Evolutionary conservation across 805 yeast species (phyloP), one percentile per base, ranked within the genome.

Genomic region (Ogataea wickerhamii): DNA sequence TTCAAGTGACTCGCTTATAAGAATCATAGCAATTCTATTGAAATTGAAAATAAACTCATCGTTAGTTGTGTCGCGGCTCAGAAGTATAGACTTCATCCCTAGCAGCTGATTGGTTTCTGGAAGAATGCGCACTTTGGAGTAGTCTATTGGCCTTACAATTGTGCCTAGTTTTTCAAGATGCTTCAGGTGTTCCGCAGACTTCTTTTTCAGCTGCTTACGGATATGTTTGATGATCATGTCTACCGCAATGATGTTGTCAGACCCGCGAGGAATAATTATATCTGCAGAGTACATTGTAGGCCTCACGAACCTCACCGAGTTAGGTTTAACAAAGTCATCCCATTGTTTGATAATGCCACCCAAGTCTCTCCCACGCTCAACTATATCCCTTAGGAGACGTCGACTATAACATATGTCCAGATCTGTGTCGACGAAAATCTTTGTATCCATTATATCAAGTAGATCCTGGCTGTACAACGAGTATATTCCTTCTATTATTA

Each of bases 381-480:
- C 70, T 37, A 87, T 88, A 58, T 93, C 98, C 53, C 98, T 71
- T 4, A 86, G 78, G 30, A 93, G 66, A 51, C 98, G 70, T 52
- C 98, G 71, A 4, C 96, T 89, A 50, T 93, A 70, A 61, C 98
- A 93, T 12, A 91, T 76, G 56, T 93, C 98, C 49, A 88, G 68
- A 53, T 89, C 98, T 2, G 97, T 93, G 50, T 91, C 97, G 3
- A 93, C 97, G 58, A 79, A 93, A 14, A 91, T 76, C 60, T 85
- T 91, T 42, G 87, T 69, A 53, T 91, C 95, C 82, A 89, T 83
- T 53, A 88, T 54, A 10, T 75, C 82, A 37, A 82, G 62, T 13
- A 93, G 61, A 28, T 88, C 71, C 32, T 71, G 70, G 56, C 83
- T 87, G 44, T 81, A 78, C 30, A 93, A 61, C 0, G 96, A 87